These are phyloP conservation scores for Pyrenopolyporus hunteri DNA, from an alignment of 495 filamentous ascomycete species.

Conservation along the genomic window DNA sequence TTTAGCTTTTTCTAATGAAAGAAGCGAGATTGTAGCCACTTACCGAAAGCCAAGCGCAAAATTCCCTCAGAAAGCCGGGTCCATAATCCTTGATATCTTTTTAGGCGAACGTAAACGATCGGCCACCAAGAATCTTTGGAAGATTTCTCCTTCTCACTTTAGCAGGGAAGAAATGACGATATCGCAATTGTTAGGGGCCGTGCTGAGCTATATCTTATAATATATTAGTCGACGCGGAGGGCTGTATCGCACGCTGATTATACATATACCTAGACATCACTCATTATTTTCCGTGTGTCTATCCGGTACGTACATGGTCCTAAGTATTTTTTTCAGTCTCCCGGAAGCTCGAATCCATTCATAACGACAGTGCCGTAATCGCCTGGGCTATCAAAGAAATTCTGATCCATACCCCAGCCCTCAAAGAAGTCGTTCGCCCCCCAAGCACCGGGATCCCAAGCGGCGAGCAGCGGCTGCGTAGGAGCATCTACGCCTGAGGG, in stretches of 20 bases:
- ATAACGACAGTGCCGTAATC: slow-evolving; percentile 21
- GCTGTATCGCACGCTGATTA: too few relatives aligned
- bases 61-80: background rate
- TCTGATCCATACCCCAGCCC: slow-evolving; percentile 28
- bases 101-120: background rate
- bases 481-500: background rate
- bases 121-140: background rate
- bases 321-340: background rate
- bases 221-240: too few relatives aligned
- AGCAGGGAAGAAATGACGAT: too few relatives aligned
- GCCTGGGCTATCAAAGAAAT: slow-evolving; percentile 26
- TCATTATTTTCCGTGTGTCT: too few relatives aligned
- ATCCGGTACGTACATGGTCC: too few relatives aligned
- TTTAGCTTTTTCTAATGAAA: too few relatives aligned
- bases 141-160: too few relatives aligned
- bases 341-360: background rate
- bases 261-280: too few relatives aligned
- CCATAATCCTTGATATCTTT: background rate
- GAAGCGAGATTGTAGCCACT: background rate
- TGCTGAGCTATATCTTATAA: too few relatives aligned
- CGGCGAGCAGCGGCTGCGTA: background rate
- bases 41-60: background rate
- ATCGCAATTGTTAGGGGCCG: too few relatives aligned
- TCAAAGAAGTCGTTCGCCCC: slow-evolving; percentile 36
- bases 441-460: slow-evolving; percentile 8